Evolutionary conservation across 2,329 filamentous ascomycete species (phyloP).

Genomic region (Corinectria fuckeliana): DNA sequence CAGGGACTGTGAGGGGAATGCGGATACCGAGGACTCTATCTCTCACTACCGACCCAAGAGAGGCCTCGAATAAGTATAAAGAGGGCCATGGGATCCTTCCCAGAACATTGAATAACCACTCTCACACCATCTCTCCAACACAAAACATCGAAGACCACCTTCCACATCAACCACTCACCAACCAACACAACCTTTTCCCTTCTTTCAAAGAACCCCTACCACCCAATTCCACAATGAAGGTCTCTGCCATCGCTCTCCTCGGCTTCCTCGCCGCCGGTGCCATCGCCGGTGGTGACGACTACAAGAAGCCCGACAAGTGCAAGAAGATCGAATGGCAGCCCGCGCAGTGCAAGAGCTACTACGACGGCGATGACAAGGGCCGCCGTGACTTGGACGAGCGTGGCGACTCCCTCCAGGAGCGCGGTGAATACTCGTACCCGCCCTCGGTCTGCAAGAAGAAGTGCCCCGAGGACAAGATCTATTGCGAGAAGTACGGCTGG

Average conservation of each 20-base stretch:
- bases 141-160: too few relatives aligned
- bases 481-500: slow-evolving; percentile 26
- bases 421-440: slow-evolving; percentile 3
- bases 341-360: slow-evolving; percentile 11
- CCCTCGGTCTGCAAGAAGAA: slow-evolving; percentile 20
- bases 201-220: neutral
- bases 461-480: slow-evolving; percentile 27
- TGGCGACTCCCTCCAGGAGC: slow-evolving; percentile 7
- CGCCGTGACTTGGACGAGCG: slow-evolving; percentile 15
- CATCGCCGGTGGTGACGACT: slow-evolving; percentile 12
- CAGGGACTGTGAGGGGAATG: neutral
- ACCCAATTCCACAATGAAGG: slow-evolving; percentile 16
- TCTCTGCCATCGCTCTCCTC: slow-evolving; percentile 15
- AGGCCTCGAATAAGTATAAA: neutral
- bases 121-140: slow-evolving; percentile 15
- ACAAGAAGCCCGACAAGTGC: slow-evolving; percentile 8
- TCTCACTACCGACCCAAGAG: neutral
- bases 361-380: neutral
- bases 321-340: slow-evolving; percentile 18
- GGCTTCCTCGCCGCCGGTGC: slow-evolving; percentile 26
- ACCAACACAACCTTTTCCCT: neutral
- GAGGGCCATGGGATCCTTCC: neutral
- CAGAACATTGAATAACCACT: slow-evolving; percentile 10
- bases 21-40: neutral
- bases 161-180: slow-evolving; percentile 10